Percentiles rank a stretch among this genome's conserved stretches.
Conservation (phyloP, 495 filamentous ascomycete species). For the Xylaria venustula region DNA sequence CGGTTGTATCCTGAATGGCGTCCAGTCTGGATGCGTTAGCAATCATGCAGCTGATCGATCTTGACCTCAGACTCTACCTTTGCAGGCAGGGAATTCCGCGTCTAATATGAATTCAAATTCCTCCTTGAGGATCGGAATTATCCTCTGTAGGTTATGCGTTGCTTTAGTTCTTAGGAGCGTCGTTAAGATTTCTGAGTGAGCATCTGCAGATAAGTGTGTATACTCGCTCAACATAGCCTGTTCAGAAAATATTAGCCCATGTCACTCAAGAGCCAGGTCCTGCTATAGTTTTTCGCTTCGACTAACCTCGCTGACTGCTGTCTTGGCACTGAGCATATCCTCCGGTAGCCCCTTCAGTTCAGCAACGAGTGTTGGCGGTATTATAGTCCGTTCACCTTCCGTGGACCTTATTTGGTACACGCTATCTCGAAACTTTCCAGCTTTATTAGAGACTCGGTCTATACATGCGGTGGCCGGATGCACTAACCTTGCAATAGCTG, state of each 20-base stretch:
- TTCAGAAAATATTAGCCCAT: not conserved
- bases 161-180: slow-evolving; percentile 30
- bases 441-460: not conserved
- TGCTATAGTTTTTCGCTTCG: not conserved
- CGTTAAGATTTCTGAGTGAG: slow-evolving; percentile 29
- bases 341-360: slow-evolving; percentile 42
- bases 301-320: slow-evolving; percentile 35
- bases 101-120: slow-evolving; percentile 33
- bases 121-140: slow-evolving; percentile 30
- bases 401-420: slow-evolving; percentile 40
- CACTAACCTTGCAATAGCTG: slow-evolving; percentile 33
- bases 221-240: slow-evolving; percentile 39
- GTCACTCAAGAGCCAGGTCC: not conserved
- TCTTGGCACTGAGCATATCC: slow-evolving; percentile 34
- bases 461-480: not conserved
- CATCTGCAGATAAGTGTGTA: slow-evolving; percentile 31
- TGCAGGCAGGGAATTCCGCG: slow-evolving; percentile 33
- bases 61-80: slow-evolving; percentile 19
- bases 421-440: slow-evolving; percentile 31
- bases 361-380: slow-evolving; percentile 32
- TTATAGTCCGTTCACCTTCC: slow-evolving; percentile 36
- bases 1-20: slow-evolving; percentile 35
- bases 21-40: slow-evolving; percentile 29
- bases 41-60: slow-evolving; percentile 7
- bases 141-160: slow-evolving; percentile 31